A percentile compares a stretch with the other conserved stretches of the same genome.
Evolutionary conservation across 257 asterid genomes (phyloP).

Genomic region (Capsicum chinense): DNA sequence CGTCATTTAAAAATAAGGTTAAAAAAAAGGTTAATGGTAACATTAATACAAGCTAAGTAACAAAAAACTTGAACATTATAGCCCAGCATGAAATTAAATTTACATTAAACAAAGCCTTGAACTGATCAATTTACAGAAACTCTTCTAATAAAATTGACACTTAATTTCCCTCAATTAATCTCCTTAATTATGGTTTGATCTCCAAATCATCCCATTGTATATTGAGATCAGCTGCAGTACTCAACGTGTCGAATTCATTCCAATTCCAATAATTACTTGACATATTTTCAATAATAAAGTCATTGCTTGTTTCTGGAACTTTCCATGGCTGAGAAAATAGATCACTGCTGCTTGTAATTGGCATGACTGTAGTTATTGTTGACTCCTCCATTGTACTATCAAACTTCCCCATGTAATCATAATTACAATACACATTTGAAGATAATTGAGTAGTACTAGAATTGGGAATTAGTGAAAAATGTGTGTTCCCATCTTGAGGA

Average conservation of each 20-base stretch:
- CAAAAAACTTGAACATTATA: neutral
- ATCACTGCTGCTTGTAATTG: constrained; percentile 34
- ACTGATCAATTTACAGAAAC: constrained; percentile 13
- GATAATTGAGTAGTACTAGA: constrained; percentile 14
- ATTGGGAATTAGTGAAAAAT: constrained; percentile 15
- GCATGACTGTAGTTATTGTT: constrained; percentile 44
- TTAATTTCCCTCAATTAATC: neutral
- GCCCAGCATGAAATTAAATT: neutral
- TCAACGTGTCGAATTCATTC: constrained; percentile 44
- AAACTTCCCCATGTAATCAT: constrained; percentile 38
- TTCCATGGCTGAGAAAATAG: constrained; percentile 46
- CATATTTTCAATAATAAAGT: constrained; percentile 29
- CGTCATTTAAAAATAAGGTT: neutral
- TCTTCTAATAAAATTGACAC: neutral
- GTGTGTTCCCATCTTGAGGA: constrained; percentile 18
- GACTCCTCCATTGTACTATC: constrained; percentile 52
- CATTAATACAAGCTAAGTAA: neutral
- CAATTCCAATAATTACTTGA: constrained; percentile 44
- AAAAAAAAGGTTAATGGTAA: neutral
- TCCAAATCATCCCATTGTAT: constrained; percentile 49
- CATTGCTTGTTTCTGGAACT: constrained; percentile 38
- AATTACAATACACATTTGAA: neutral
- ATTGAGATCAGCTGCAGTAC: constrained; percentile 51
- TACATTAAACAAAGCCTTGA: constrained; percentile 12
- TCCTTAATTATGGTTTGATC: constrained; percentile 38